phyloP scores from a whole-genome alignment of 768 basidiomycete species.

The Butyriboletus loyo region DNA sequence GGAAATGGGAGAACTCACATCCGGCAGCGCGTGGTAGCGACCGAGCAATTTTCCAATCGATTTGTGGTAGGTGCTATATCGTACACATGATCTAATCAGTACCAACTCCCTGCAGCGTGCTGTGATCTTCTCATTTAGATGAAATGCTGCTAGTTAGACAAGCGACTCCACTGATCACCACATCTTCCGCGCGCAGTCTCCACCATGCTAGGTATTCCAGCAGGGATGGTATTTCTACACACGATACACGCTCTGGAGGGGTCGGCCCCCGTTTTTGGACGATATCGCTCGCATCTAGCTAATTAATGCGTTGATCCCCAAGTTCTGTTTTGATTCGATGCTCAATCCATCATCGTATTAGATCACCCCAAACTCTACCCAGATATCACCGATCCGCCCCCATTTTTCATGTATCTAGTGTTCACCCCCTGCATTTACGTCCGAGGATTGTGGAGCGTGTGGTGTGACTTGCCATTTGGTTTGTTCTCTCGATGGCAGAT shows the following conservation, averaged over 20 bases:
- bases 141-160: background rate
- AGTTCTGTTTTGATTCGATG: background rate
- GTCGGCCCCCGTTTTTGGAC: background rate
- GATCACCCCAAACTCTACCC: background rate
- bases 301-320: background rate
- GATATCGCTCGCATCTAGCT: constrained; percentile 14
- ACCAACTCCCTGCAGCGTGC: background rate
- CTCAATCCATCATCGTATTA: background rate
- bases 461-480: background rate
- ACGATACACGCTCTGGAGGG: constrained; percentile 4
- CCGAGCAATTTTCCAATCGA: background rate
- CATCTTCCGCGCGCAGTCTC: background rate
- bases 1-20: constrained; percentile 4
- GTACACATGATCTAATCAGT: constrained; percentile 7
- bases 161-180: background rate
- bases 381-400: background rate
- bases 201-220: background rate
- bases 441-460: background rate
- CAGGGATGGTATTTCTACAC: background rate
- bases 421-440: background rate
- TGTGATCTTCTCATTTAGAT: constrained; percentile 9
- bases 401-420: constrained; percentile 1
- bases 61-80: constrained; percentile 10
- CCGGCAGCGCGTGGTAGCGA: constrained; percentile 14
- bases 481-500: background rate